These are phyloP conservation scores for Globisporangium recalcitrans DNA, from an alignment of 352 stramenopile species.

Conservation along the genomic window DNA sequence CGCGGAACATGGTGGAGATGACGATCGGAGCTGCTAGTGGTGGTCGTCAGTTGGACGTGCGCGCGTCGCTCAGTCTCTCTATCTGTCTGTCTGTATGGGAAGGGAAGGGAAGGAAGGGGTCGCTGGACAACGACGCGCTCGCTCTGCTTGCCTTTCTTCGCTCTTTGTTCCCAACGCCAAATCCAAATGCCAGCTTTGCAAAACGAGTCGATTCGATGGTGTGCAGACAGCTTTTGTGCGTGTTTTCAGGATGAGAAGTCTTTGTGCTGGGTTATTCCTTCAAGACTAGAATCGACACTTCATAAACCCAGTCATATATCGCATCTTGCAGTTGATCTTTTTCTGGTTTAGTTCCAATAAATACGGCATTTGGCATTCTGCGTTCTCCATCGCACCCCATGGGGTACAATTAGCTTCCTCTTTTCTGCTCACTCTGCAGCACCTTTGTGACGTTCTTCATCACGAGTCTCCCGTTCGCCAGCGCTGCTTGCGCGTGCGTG, in stretches of 20 bases:
- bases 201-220: neutral
- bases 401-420: neutral
- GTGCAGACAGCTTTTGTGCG: too few species aligned
- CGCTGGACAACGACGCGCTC: neutral
- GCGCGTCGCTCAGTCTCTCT: too few species aligned
- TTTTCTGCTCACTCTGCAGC: too few species aligned
- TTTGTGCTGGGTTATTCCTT: neutral
- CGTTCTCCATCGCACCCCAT: neutral
- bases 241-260: neutral
- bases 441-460: too few species aligned
- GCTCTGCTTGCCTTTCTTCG: neutral
- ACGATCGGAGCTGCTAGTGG: neutral
- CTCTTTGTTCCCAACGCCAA: neutral
- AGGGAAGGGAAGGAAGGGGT: neutral
- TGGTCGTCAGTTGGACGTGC: neutral
- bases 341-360: neutral
- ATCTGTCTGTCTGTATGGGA: too few species aligned
- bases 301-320: neutral
- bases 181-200: neutral
- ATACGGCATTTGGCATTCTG: neutral
- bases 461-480: too few species aligned
- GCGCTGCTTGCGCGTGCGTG: too few species aligned
- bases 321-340: neutral
- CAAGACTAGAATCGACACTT: neutral
- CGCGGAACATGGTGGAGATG: slow-evolving; percentile 53